Base-by-base conservation (phyloP, 1,284 basidiomycete genomes). In the Sporisorium sorghi region DNA sequence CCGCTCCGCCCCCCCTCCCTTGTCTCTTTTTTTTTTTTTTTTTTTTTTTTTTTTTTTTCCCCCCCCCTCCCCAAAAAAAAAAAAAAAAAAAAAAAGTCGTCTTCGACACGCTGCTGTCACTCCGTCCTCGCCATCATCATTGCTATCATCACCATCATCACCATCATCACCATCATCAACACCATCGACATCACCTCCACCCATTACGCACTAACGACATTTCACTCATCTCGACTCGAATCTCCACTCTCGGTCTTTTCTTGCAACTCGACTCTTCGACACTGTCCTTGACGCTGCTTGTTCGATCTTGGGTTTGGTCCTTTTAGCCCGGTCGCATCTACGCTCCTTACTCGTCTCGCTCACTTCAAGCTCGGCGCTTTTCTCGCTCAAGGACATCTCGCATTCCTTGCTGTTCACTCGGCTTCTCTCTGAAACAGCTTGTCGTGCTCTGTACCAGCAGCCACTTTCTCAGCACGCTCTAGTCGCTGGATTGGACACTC, bases 21-120 rank as follows among this genome's bases (percentile, higher is more conserved):
- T 28, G 51, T n/a, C 28, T 23, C 51, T 51, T 40, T 52, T 57
- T 49, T 37, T 52, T 54, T 44, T 58, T 58, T 42, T 40, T 55
- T n/a, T n/a, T n/a, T n/a, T n/a, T n/a, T n/a, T n/a, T n/a, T n/a
- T n/a, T n/a, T n/a, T n/a, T n/a, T n/a, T n/a, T n/a, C 26, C 30
- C 19, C 4, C 7, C 11, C 47, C 15, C 2, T 33, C 12, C 15
- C 15, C 8, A 42, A 42, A 21, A 43, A 43, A 44, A 44, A 47
- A 47, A 32, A 47, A n/a, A n/a, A n/a, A 40, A 40, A n/a, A 47
- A 30, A 30, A 30, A 15, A 17, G 24, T 47, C 24, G 26, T 30
- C 26, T 26, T 39, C n/a, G 35, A 51, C 7, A 15, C 37, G 28
- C 50, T 17, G 17, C 46, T 30, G n/a, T 28, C 24, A 26, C 30